Evolutionary conservation across 441 rosid genomes (phyloP).

Genomic region (Mallotus japonicus): DNA sequence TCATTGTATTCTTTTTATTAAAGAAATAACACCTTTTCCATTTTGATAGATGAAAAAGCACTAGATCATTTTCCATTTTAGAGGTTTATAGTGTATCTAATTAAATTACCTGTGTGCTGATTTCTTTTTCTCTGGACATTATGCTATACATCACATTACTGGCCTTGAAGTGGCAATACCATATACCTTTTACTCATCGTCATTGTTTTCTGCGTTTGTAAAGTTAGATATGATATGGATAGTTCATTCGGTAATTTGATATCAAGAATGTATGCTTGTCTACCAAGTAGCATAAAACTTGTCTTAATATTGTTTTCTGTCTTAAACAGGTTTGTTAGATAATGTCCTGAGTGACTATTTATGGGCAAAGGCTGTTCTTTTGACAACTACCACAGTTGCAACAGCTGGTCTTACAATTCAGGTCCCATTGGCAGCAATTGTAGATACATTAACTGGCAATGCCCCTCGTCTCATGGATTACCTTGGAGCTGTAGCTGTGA

Average conservation of each 20-base stretch:
- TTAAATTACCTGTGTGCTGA: not conserved
- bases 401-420: constrained; percentile 93
- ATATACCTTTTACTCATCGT: not conserved
- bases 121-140: not conserved
- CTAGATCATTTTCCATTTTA: not conserved
- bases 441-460: constrained; percentile 68
- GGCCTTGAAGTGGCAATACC: too few relatives aligned
- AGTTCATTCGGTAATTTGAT: too few relatives aligned
- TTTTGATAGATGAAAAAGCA: not conserved
- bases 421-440: constrained; percentile 89
- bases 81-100: not conserved
- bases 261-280: too few relatives aligned
- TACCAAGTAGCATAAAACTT: not conserved
- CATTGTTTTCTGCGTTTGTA: too few relatives aligned
- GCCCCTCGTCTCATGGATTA: constrained; percentile 66
- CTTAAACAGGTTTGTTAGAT: constrained; percentile 68
- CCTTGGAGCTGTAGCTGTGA: constrained; percentile 80
- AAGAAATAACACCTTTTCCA: too few relatives aligned
- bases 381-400: constrained; percentile 92
- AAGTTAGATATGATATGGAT: not conserved
- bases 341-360: constrained; percentile 89
- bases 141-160: not conserved
- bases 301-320: not conserved
- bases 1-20: not conserved
- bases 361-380: constrained; percentile 94